Evolutionary conservation across 1,284 basidiomycete species (phyloP), one percentile per base, ranked within the genome.

Genomic region (Amylostereum chailletii): DNA sequence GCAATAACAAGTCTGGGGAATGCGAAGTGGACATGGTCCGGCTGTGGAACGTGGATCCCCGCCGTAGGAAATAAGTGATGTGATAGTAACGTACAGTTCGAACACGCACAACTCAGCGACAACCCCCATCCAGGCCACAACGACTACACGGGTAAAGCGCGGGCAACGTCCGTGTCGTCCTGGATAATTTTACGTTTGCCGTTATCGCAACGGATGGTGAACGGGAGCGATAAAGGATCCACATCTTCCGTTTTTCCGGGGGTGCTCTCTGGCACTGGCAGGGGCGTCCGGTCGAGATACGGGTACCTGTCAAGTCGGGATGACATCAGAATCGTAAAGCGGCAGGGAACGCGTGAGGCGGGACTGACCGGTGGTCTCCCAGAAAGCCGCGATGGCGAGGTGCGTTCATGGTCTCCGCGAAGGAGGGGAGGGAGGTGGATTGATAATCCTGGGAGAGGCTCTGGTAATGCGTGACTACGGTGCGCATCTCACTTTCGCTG

Each of bases 391-490:
- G 49, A 39, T 62, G 58, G 3, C 48, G 51, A 1, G 41, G 49
- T 42, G n/a, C 53, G 38, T 26, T 26, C 44, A 47, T 59, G 49
- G 19, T 53, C 34, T 64, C 58, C 6, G 48, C 19, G 3, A 59
- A 53, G 1, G 64, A 60, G 27, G 55, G 43, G 3, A 54, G 55
- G 0, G 64, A 60, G 0, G 58, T 55, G 32, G 56, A 19, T 19
- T 19, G 53, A 32, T 55, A 54, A 27, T 50, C 49, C 6, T 54
- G 49, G 5, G 61, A 52, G 30, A 65, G 53, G 8, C 62, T 60
- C 42, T 59, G 60, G 46, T 65, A 65, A 42, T 65, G 64, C 27
- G 51, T 50, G n/a, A 59, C 36, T 3, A 62, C 64, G 26, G 56
- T 52, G 34, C 59, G 57, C 46, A 62, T 52, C 11, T 59, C 58